Evolutionary conservation across 805 yeast species (phyloP).

Genomic region (Candida nemodendra): DNA sequence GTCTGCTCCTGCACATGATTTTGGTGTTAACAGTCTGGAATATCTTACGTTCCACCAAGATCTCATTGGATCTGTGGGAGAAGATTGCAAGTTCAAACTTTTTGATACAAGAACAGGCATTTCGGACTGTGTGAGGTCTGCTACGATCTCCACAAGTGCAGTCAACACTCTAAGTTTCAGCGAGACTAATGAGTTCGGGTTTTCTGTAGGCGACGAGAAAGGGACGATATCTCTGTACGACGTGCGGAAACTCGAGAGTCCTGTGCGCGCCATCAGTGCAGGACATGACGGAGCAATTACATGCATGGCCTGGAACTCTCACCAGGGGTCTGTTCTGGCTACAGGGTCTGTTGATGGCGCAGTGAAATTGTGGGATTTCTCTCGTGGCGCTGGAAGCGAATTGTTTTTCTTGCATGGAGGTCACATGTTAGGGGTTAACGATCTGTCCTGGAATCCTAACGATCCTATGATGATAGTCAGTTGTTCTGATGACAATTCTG

Average conservation of each 20-base stretch:
- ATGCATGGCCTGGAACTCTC: constrained; percentile 71
- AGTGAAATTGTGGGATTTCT: constrained; percentile 62
- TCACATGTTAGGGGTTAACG: constrained; percentile 84
- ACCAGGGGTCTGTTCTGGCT: constrained; percentile 52
- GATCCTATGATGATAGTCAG: constrained; percentile 70
- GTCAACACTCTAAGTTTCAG: constrained; percentile 62
- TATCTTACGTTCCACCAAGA: constrained; percentile 66
- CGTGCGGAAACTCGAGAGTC: constrained; percentile 43
- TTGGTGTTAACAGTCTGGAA: constrained; percentile 68
- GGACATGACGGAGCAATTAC: constrained; percentile 59
- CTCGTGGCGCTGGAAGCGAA: constrained; percentile 21
- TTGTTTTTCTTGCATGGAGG: constrained; percentile 75
- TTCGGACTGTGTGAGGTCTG: constrained; percentile 2
- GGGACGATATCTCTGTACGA: constrained; percentile 69
- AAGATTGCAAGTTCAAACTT: constrained; percentile 49
- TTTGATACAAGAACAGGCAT: constrained; percentile 49
- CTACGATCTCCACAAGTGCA: constrained; percentile 16
- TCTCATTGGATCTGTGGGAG: constrained; percentile 66
- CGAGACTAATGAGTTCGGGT: constrained; percentile 49
- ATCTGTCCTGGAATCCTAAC: constrained; percentile 76
- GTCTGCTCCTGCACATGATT: constrained; percentile 33
- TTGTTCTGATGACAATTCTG: constrained; percentile 79
- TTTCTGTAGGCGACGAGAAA: constrained; percentile 65
- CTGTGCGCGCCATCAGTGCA: constrained; percentile 26
- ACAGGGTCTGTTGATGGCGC: constrained; percentile 63